Conservation (phyloP, 1,139 yeast genomes). For the Zygoascus hellenicus region DNA sequence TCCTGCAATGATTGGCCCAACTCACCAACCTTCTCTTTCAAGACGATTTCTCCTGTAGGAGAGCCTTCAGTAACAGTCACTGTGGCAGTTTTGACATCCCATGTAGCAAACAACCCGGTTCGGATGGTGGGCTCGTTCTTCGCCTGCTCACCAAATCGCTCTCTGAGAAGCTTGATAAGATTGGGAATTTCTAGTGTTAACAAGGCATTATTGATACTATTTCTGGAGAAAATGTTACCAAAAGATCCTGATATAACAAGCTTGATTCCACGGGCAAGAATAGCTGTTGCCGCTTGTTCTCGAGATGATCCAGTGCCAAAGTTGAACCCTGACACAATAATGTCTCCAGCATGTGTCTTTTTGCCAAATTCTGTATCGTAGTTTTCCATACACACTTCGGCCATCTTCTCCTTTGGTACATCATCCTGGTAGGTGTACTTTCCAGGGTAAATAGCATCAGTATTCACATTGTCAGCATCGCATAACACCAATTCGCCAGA, state of each 20-base stretch:
- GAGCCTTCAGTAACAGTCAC: slow-evolving; percentile 67
- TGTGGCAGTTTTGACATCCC: slow-evolving; percentile 86
- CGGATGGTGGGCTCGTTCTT: slow-evolving; percentile 69
- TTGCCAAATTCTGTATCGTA: slow-evolving; percentile 81
- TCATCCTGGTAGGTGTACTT: slow-evolving; percentile 98
- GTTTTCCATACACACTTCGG: slow-evolving; percentile 98
- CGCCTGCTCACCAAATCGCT: slow-evolving; percentile 44
- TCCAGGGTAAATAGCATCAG: slow-evolving; percentile 98
- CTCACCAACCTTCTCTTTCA: slow-evolving; percentile 89
- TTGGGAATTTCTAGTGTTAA: slow-evolving; percentile 91
- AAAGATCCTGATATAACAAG: slow-evolving; percentile 95
- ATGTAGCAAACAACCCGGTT: slow-evolving; percentile 86
- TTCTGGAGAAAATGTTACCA: slow-evolving; percentile 93
- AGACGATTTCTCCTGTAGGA: slow-evolving; percentile 51
- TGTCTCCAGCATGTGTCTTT: slow-evolving; percentile 83
- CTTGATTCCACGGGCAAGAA: slow-evolving; percentile 87
- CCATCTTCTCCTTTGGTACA: slow-evolving; percentile 90
- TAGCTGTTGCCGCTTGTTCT: slow-evolving; percentile 98
- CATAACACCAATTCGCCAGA: slow-evolving; percentile 90
- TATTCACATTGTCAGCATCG: slow-evolving; percentile 95
- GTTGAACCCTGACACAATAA: slow-evolving; percentile 85
- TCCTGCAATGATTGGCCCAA: slow-evolving; percentile 93
- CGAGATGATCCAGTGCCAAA: slow-evolving; percentile 99
- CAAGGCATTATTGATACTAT: slow-evolving; percentile 91
- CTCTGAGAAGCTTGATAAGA: slow-evolving; percentile 69